Conservation (phyloP, 441 rosid species). For the California macrophylla region DNA sequence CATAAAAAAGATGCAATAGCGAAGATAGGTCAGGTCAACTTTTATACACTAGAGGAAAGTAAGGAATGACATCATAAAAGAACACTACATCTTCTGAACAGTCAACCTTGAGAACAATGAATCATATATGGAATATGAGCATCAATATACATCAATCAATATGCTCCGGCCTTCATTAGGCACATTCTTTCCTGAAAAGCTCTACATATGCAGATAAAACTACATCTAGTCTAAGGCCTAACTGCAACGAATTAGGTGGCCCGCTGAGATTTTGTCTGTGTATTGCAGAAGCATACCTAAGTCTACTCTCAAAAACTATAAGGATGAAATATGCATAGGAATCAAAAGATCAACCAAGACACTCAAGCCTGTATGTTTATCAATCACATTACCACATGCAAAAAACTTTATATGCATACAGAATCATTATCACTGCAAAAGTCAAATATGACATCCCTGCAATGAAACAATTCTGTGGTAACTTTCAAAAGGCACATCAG, state of each 20-base stretch:
- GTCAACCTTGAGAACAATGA: not conserved
- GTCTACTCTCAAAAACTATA: not conserved
- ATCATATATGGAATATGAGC: not conserved
- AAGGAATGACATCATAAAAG: not conserved
- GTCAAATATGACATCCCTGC: not conserved
- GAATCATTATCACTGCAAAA: not conserved
- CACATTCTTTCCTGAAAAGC: not conserved
- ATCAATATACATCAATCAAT: not conserved
- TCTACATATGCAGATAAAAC: not conserved
- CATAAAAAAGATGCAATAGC: not conserved
- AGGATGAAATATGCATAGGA: not conserved
- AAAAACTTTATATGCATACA: not conserved
- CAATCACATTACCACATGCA: conserved; percentile 1
- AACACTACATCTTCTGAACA: not conserved
- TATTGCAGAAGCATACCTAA: not conserved
- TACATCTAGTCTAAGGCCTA: not conserved
- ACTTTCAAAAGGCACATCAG: not conserved
- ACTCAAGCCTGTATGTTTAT: conserved; percentile 1
- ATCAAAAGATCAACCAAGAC: conserved; percentile 10
- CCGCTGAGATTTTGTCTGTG: not conserved
- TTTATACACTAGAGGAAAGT: not conserved
- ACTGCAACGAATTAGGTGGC: not conserved
- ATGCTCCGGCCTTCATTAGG: not conserved
- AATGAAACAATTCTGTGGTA: not conserved
- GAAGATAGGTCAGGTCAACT: not conserved